A percentile compares a stretch with the other conserved stretches of the same genome.
Evolutionary conservation across 2,329 filamentous ascomycete genomes (phyloP).

Genomic region (Oidium heveae): DNA sequence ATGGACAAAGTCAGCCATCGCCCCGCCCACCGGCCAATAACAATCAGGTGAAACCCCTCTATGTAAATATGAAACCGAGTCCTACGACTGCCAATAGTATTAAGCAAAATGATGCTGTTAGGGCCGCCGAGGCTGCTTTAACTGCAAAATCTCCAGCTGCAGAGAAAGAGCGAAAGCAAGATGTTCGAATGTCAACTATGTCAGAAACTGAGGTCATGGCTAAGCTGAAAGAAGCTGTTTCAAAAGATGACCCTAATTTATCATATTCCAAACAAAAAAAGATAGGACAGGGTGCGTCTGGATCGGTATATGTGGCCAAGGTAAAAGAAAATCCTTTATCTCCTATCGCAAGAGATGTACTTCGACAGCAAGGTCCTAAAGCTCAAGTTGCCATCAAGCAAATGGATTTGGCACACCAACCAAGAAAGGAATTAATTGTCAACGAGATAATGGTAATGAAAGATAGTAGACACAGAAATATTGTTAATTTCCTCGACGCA

Average conservation of each 20-base stretch:
- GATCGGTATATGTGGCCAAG: constrained; percentile 92
- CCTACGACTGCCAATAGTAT: constrained; percentile 11
- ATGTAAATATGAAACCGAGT: constrained; percentile 31
- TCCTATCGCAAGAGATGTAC: constrained; percentile 49
- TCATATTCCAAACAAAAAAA: constrained; percentile 99
- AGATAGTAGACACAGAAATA: constrained; percentile 92
- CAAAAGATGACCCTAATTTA: constrained; percentile 78
- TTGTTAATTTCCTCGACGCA: constrained; percentile 95
- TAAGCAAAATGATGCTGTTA: constrained; percentile 40
- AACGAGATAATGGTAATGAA: constrained; percentile 99
- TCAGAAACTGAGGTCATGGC: constrained; percentile 93
- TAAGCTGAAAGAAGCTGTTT: constrained; percentile 79
- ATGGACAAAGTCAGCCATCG: constrained; percentile 19
- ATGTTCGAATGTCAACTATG: constrained; percentile 97
- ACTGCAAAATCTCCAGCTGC: constrained; percentile 52
- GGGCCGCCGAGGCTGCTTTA: constrained; percentile 72
- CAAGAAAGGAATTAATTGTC: constrained; percentile 91
- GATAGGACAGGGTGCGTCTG: constrained; percentile 93
- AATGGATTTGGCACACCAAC: constrained; percentile 95
- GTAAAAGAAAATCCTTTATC: constrained; percentile 76
- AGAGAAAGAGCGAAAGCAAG: constrained; percentile 44
- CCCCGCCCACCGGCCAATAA: constrained; percentile 29
- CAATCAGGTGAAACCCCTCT: constrained; percentile 42
- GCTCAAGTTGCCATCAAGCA: constrained; percentile 97
- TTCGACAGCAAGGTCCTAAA: constrained; percentile 53